Evolutionary conservation across 2,329 filamentous ascomycete species (phyloP).

Genomic region (Sporothrix globosa): DNA sequence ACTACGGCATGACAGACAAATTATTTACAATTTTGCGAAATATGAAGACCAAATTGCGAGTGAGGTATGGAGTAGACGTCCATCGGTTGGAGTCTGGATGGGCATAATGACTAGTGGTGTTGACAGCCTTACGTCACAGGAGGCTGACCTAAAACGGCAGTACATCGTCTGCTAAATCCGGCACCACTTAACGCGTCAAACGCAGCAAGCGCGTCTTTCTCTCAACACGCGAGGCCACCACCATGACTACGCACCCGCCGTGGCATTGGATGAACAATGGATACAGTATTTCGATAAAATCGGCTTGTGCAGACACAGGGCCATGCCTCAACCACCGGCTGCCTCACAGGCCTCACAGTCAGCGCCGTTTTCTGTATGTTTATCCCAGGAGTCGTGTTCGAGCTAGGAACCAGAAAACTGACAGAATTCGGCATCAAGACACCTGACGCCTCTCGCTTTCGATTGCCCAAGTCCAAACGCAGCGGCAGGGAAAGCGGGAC

Average conservation of each 20-base stretch:
- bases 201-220: neutral
- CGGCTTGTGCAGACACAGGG: neutral
- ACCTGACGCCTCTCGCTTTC: slow-evolving; percentile 26
- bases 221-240: neutral
- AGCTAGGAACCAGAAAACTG: neutral
- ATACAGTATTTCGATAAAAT: neutral
- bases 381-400: neutral
- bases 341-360: slow-evolving; percentile 14
- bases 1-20: neutral
- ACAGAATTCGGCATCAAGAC: slow-evolving; percentile 13
- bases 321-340: slow-evolving; percentile 22
- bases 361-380: slow-evolving; percentile 23
- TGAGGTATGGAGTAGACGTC: too few species aligned
- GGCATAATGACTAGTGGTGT: too few species aligned
- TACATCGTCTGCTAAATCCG: neutral
- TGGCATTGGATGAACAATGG: neutral
- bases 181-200: slow-evolving; percentile 6
- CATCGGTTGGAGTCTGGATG: too few species aligned
- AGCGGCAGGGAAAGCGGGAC: neutral
- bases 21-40: neutral
- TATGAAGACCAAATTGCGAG: too few species aligned
- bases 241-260: neutral
- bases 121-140: neutral
- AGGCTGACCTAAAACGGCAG: slow-evolving; percentile 13
- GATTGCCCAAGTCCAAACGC: slow-evolving; percentile 6